Percentiles rank a stretch among this genome's conserved stretches.
These are phyloP conservation scores for Monoraphidium neglectum DNA, from an alignment of 139 green algal genomes.

Conservation along the genomic window DNA sequence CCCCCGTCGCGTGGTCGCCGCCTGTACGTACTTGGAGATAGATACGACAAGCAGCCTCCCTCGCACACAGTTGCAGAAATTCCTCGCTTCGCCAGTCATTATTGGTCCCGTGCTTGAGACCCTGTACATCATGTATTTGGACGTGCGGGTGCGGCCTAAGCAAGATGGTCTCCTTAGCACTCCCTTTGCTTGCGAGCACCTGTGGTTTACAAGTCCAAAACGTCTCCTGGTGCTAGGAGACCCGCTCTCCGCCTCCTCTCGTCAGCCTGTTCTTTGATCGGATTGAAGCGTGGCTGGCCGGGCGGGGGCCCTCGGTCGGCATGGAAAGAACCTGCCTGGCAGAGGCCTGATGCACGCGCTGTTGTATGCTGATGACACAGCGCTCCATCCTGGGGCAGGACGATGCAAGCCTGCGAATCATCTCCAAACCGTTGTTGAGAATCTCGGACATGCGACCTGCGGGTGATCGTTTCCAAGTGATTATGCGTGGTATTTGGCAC, in stretches of 20 bases:
- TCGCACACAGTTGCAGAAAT: neutral
- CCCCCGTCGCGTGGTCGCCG: too few relatives aligned
- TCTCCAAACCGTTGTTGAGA: neutral
- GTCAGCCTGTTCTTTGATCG: slow-evolving; percentile 30
- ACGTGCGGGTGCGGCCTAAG: neutral
- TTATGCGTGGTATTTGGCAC: slow-evolving; percentile 13
- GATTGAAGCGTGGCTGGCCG: slow-evolving; percentile 8
- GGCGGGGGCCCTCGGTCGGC: neutral
- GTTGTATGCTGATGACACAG: slow-evolving; percentile 29
- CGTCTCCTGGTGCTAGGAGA: too few relatives aligned
- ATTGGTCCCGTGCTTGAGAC: neutral
- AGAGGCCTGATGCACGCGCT: neutral
- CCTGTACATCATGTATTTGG: neutral
- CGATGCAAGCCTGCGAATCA: neutral
- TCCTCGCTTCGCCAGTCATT: neutral
- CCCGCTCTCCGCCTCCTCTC: slow-evolving; percentile 11
- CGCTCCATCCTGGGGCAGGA: slow-evolving; percentile 6
- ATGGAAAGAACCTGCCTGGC: neutral
- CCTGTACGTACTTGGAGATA: slow-evolving; percentile 8
- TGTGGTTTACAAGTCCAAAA: slow-evolving; percentile 13
- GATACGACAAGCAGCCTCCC: slow-evolving; percentile 12
- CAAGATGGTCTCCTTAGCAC: neutral
- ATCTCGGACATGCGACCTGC: neutral
- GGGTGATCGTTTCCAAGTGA: slow-evolving; percentile 9
- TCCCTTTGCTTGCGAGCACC: slow-evolving; percentile 1